Evolutionary conservation across 2,329 filamentous ascomycete species (phyloP).

Genomic region (Xylaria sp.): DNA sequence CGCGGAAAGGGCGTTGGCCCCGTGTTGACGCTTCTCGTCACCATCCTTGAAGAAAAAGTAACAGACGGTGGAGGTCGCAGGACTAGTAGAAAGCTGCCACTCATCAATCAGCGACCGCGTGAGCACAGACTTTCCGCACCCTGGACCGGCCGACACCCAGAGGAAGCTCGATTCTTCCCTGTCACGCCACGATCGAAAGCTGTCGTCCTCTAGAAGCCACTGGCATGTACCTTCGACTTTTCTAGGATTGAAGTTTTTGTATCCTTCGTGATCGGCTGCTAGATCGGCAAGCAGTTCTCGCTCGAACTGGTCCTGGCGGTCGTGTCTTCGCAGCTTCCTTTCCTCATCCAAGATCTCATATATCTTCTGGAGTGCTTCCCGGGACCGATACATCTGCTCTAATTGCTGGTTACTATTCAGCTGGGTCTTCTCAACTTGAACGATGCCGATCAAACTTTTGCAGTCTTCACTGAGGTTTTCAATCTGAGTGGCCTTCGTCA

Average conservation of each 20-base stretch:
- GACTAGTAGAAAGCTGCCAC: constrained; percentile 5
- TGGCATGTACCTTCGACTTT: constrained; percentile 19
- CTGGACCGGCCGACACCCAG: constrained; percentile 27
- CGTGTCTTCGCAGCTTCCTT: neutral
- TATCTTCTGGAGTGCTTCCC: constrained; percentile 12
- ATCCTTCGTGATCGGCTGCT: constrained; percentile 11
- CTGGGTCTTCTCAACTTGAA: neutral
- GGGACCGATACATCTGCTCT: constrained; percentile 13
- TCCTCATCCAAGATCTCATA: neutral
- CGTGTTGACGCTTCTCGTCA: neutral
- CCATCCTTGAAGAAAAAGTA: constrained; percentile 30
- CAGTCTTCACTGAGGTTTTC: neutral
- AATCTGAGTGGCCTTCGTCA: neutral
- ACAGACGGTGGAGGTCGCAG: constrained; percentile 13
- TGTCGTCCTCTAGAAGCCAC: constrained; percentile 16
- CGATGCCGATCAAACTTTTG: neutral
- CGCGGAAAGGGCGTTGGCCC: constrained; percentile 5
- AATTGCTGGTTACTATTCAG: neutral
- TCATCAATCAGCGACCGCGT: constrained; percentile 21
- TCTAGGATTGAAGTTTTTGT: constrained; percentile 18
- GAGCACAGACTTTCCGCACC: constrained; percentile 27
- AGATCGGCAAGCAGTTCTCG: constrained; percentile 6
- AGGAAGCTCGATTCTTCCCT: constrained; percentile 11
- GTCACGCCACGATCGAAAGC: constrained; percentile 7
- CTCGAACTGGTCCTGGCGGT: constrained; percentile 3